Percentiles rank a stretch among this genome's conserved stretches.
Evolutionary conservation across 306 rosid genomes (phyloP).

Genomic region (Crotalaria pallida): DNA sequence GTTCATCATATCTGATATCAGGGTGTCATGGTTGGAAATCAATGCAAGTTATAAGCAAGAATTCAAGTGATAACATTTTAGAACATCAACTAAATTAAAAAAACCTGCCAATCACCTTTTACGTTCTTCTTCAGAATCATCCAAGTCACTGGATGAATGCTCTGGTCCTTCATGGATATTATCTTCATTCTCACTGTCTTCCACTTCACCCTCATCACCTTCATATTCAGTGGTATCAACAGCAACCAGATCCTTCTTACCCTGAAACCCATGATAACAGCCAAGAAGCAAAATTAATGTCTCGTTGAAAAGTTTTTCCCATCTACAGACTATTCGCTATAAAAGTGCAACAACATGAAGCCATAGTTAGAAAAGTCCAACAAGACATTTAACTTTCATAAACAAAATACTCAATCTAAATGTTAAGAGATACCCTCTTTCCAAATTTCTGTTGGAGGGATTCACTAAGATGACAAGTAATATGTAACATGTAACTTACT

Average conservation of each 20-base stretch:
- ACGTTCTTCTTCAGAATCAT: slow-evolving; percentile 83
- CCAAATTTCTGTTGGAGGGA: background rate
- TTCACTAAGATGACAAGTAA: background rate
- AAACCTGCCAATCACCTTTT: slow-evolving; percentile 52
- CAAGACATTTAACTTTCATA: background rate
- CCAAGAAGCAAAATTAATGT: slow-evolving; percentile 5
- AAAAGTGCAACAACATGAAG: background rate
- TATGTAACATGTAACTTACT: background rate
- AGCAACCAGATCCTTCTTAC: slow-evolving; percentile 74
- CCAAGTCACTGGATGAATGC: slow-evolving; percentile 58
- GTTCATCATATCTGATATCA: slow-evolving; percentile 63
- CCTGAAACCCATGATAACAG: slow-evolving; percentile 42
- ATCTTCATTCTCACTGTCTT: slow-evolving; percentile 49
- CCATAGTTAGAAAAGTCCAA: background rate
- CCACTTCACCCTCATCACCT: slow-evolving; percentile 42
- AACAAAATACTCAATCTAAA: background rate
- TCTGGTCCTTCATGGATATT: slow-evolving; percentile 26
- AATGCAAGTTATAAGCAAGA: background rate
- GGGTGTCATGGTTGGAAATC: background rate
- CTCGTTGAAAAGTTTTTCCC: background rate
- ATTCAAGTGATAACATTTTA: background rate
- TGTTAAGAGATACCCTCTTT: background rate
- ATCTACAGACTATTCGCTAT: background rate
- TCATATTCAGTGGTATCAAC: slow-evolving; percentile 72
- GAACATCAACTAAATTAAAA: background rate